Percentiles rank a stretch among this genome's conserved stretches.
Evolutionary conservation across 75 land plant species (phyloP).

Genomic region (Pinus tabuliformis): DNA sequence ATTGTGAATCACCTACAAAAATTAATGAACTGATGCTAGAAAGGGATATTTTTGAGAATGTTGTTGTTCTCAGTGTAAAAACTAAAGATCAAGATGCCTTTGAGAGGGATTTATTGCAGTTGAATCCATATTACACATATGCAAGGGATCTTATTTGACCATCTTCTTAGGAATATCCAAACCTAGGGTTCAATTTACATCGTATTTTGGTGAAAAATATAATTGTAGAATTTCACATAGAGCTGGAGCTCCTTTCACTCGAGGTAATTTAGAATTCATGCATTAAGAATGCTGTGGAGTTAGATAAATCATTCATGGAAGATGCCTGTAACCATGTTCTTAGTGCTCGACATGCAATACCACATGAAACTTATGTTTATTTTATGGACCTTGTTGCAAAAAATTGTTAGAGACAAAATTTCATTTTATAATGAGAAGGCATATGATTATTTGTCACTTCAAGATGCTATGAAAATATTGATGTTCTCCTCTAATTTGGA

Average conservation of each 20-base stretch:
- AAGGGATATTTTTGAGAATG: conserved; percentile 91
- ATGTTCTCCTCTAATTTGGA: conserved; percentile 69
- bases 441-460: conserved; percentile 69
- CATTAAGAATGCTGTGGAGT: no score
- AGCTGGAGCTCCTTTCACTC: no score
- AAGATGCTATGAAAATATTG: conserved; percentile 73
- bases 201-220: no score
- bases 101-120: conserved; percentile 84
- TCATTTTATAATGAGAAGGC: conserved; percentile 98
- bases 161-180: no score
- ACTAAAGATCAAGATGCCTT: conserved; percentile 87
- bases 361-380: no score
- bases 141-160: conserved; percentile 20
- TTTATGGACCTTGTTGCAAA: no score
- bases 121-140: conserved; percentile 87
- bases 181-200: no score
- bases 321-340: no score
- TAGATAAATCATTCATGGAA: no score
- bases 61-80: conserved; percentile 79
- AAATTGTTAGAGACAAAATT: conserved; percentile 71
- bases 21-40: conserved; percentile 48
- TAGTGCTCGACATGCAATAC: no score
- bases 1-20: conserved; percentile 44
- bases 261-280: no score
- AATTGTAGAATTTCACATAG: no score